Percentiles rank a stretch among this genome's conserved stretches.
These are phyloP conservation scores for Aeschynomene evenia DNA, from an alignment of 306 rosid genomes.

Conservation along the genomic window DNA sequence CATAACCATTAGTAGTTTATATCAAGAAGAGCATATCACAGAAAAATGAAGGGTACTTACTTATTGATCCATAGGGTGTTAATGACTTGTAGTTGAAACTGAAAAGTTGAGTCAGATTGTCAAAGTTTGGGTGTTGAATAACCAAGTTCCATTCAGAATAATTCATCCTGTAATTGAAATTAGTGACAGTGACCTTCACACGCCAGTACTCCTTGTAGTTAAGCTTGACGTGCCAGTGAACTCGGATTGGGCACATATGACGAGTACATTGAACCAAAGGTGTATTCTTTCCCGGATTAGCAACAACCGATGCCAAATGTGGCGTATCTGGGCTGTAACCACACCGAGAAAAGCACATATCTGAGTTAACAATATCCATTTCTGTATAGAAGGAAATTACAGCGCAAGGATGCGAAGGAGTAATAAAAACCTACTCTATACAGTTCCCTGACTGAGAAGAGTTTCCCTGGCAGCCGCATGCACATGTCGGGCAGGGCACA, in stretches of 20 bases:
- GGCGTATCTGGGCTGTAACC: constrained; percentile 57
- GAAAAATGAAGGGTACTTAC: constrained; percentile 51
- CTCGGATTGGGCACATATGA: constrained; percentile 88
- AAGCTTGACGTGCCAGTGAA: constrained; percentile 89
- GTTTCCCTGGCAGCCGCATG: constrained; percentile 76
- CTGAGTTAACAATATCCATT: neutral
- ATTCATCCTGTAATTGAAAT: constrained; percentile 79
- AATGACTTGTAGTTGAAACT: constrained; percentile 77
- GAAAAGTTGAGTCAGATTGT: constrained; percentile 77
- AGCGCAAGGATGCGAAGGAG: constrained; percentile 10
- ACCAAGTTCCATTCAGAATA: constrained; percentile 85
- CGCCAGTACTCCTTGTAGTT: constrained; percentile 90
- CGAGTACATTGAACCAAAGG: constrained; percentile 79
- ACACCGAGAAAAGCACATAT: neutral
- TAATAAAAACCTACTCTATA: constrained; percentile 55
- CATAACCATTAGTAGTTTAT: neutral
- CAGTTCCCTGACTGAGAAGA: constrained; percentile 55
- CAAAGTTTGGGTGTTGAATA: constrained; percentile 88
- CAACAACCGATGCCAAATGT: constrained; percentile 59
- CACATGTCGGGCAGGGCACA: constrained; percentile 71
- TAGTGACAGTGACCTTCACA: constrained; percentile 77
- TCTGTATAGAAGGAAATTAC: constrained; percentile 4
- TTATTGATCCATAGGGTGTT: constrained; percentile 66
- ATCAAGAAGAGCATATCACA: neutral
- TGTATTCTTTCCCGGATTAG: constrained; percentile 33